These are phyloP conservation scores for Penicillium goetzii DNA, from an alignment of 495 filamentous ascomycete species.

Conservation along the genomic window DNA sequence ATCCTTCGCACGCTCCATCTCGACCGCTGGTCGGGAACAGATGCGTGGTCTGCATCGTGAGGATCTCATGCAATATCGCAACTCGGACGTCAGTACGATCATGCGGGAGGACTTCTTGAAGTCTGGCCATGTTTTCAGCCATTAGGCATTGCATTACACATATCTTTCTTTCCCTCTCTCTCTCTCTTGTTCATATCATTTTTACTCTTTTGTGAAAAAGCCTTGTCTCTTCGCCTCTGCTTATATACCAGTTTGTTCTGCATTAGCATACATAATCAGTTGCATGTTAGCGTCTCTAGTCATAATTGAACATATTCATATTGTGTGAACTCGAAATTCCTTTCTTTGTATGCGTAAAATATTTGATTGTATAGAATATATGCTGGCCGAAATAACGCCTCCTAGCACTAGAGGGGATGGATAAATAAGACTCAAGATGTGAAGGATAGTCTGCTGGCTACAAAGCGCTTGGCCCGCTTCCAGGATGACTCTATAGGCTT, in stretches of 20 bases:
- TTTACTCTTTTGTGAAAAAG: background rate
- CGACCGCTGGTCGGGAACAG: slow-evolving; percentile 41
- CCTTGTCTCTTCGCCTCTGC: background rate
- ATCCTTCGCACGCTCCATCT: slow-evolving; percentile 33
- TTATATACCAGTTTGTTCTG: slow-evolving; percentile 5
- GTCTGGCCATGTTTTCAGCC: slow-evolving; percentile 29
- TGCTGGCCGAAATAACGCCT: slow-evolving; percentile 6
- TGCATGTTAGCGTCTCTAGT: slow-evolving; percentile 1
- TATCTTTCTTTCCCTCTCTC: background rate
- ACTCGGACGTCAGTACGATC: slow-evolving; percentile 47
- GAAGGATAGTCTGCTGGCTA: slow-evolving; percentile 17
- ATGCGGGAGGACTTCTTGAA: slow-evolving; percentile 47
- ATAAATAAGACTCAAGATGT: background rate
- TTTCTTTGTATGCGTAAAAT: background rate
- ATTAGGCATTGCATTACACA: slow-evolving; percentile 9
- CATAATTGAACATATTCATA: slow-evolving; percentile 3
- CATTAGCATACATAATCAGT: background rate
- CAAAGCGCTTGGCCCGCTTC: slow-evolving; percentile 29
- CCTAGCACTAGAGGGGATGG: slow-evolving; percentile 4
- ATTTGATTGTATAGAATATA: background rate
- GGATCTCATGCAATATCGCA: slow-evolving; percentile 44
- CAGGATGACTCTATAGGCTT: slow-evolving; percentile 55
- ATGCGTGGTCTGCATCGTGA: slow-evolving; percentile 44
- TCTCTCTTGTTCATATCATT: background rate
- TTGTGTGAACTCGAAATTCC: background rate